phyloP scores from a whole-genome alignment of 192 early-diverging fungal species.

The Radiomyces spectabilis region DNA sequence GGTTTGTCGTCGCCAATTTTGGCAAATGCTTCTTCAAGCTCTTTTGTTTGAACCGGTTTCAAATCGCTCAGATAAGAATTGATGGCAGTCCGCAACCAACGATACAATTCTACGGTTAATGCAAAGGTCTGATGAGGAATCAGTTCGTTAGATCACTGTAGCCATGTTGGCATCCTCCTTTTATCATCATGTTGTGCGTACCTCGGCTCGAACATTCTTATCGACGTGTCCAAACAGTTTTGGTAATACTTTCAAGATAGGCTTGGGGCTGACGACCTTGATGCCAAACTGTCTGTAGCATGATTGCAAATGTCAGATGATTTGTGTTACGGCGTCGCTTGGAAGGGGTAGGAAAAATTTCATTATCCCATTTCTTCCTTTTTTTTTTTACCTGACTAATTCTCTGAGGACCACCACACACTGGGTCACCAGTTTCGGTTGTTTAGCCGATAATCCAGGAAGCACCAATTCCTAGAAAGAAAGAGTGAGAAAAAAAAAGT shows the following conservation, averaged over 20 bases:
- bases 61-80: slow-evolving; percentile 71
- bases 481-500: neutral
- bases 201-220: slow-evolving; percentile 86
- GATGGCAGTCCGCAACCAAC: slow-evolving; percentile 87
- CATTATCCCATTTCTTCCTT: neutral
- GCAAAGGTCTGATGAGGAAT: slow-evolving; percentile 37
- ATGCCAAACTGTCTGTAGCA: slow-evolving; percentile 64
- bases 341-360: too few species aligned
- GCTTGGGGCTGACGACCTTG: slow-evolving; percentile 74
- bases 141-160: too few species aligned
- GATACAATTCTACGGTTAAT: slow-evolving; percentile 82
- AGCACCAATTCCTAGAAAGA: slow-evolving; percentile 62
- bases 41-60: slow-evolving; percentile 93
- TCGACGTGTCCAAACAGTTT: slow-evolving; percentile 93
- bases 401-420: slow-evolving; percentile 54
- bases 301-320: slow-evolving; percentile 1
- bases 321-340: neutral
- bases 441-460: slow-evolving; percentile 76
- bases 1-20: slow-evolving; percentile 54
- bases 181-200: slow-evolving; percentile 36
- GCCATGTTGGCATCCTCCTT: neutral
- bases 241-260: slow-evolving; percentile 75
- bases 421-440: slow-evolving; percentile 84
- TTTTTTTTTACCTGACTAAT: slow-evolving; percentile 40
- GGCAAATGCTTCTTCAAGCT: slow-evolving; percentile 81